Evolutionary conservation across 2,329 filamentous ascomycete genomes (phyloP).

Genomic region (Microsporum ferrugineum): DNA sequence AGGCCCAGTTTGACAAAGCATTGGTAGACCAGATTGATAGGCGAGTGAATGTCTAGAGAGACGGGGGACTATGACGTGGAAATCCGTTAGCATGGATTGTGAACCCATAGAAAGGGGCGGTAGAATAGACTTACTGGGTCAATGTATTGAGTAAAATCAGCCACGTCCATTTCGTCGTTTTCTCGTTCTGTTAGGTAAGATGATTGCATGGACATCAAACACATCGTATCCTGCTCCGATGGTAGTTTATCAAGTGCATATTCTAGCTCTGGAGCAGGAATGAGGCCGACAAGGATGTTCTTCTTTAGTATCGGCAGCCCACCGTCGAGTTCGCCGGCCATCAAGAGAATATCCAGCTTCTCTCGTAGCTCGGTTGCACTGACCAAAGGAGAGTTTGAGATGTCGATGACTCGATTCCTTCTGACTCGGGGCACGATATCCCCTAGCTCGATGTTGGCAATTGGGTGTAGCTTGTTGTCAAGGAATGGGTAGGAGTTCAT

Average conservation of each 20-base stretch:
- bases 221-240: constrained; percentile 59
- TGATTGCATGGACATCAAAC: constrained; percentile 64
- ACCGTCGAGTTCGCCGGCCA: constrained; percentile 80
- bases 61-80: constrained; percentile 54
- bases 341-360: constrained; percentile 72
- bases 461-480: constrained; percentile 87
- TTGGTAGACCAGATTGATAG: constrained; percentile 92
- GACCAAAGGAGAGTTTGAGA: constrained; percentile 69
- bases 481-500: constrained; percentile 97
- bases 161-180: constrained; percentile 48
- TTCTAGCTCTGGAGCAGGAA: constrained; percentile 87
- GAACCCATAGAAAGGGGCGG: not conserved
- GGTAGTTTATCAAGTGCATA: constrained; percentile 77
- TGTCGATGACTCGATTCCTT: constrained; percentile 72
- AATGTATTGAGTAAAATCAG: constrained; percentile 82
- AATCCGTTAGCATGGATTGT: constrained; percentile 4
- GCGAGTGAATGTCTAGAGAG: constrained; percentile 73
- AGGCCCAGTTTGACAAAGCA: constrained; percentile 90
- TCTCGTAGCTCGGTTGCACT: constrained; percentile 62
- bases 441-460: constrained; percentile 77
- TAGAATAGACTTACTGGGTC: constrained; percentile 57
- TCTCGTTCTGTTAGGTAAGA: constrained; percentile 49
- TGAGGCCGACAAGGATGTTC: constrained; percentile 72
- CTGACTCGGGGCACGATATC: constrained; percentile 73
- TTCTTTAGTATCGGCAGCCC: constrained; percentile 77